Evolutionary conservation across 257 asterid genomes (phyloP).

Genomic region (Thymus mandschuricus): DNA sequence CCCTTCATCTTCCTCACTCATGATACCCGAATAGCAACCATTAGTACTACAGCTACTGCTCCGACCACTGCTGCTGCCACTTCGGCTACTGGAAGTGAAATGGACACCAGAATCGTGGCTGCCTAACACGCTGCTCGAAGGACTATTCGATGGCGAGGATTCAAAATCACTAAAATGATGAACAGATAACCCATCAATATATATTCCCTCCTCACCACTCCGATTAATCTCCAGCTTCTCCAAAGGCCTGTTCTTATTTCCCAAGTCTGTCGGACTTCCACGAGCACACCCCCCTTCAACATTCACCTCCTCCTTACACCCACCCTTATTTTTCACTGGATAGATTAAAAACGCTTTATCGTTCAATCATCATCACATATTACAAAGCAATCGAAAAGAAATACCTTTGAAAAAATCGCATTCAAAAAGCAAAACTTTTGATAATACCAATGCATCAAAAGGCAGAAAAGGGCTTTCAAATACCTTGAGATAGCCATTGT

Average conservation of each 20-base stretch:
- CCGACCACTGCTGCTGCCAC: conserved; percentile 51
- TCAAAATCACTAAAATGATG: conserved; percentile 63
- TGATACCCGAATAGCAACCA: conserved; percentile 56
- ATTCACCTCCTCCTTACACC: conserved; percentile 53
- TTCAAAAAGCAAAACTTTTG: neutral
- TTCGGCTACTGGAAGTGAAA: conserved; percentile 66
- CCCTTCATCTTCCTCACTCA: conserved; percentile 69
- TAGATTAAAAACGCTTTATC: conserved; percentile 17
- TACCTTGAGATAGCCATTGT: conserved; percentile 98
- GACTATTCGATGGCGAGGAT: conserved; percentile 63
- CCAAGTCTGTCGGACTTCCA: conserved; percentile 28
- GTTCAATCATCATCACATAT: conserved; percentile 28
- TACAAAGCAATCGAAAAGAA: conserved; percentile 4
- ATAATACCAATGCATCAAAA: neutral
- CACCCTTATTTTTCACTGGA: conserved; percentile 68
- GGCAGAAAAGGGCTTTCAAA: too few species aligned
- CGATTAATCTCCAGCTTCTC: conserved; percentile 65
- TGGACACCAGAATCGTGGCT: conserved; percentile 59
- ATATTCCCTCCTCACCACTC: conserved; percentile 47
- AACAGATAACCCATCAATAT: conserved; percentile 40
- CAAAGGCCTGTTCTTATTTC: conserved; percentile 31
- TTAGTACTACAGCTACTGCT: conserved; percentile 69
- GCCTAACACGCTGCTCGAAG: conserved; percentile 61
- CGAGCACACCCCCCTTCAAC: conserved; percentile 34
- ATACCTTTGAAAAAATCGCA: neutral